Evolutionary conservation across 2,329 filamentous ascomycete species (phyloP), one percentile per base, ranked within the genome.

Genomic region (Thielaviopsis populi): DNA sequence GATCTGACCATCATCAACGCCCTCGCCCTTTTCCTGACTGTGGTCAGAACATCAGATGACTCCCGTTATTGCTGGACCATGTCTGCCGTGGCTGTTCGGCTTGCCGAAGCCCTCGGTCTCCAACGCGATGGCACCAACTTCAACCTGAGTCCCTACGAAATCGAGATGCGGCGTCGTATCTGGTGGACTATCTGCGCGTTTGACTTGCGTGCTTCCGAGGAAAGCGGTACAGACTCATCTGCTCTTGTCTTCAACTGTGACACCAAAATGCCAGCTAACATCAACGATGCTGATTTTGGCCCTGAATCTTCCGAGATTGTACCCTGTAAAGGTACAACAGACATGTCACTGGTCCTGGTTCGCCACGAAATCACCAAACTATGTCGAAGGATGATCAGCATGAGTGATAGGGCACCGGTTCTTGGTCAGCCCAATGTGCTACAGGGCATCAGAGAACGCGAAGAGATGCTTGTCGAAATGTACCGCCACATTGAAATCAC

Each of bases 141-240:
- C 43, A 76, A 76, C 0, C 72, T 86, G 3, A 75, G 77, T 0
- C 79, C 81, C 0, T 84, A 82, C 65, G 82, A 86, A 63, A 77
- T 78, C 0, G 82, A 86, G 69, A 79, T 85, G 71, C 75, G 83
- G 43, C 76, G 83, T 24, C 76, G 84, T 1, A 70, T 85, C 0
- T 86, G 83, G 80, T 85, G 81, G 77, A 75, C 79, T n/a, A 75
- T 86, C 10, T 73, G 83, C 48, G 74, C 79, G 2, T 73, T 85
- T 0, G 84, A 87, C 67, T 71, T 80, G 2, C 76, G 79, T 8
- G 76, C 78, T 0, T 77, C 80, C 2, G 81, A 84, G 66, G 78
- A 83, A 63, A 73, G 79, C 2, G 80, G 80, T 11, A 76, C 75
- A 19, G 78, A 76, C 56, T 63, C 64, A 24, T 48, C 64, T 6